These are phyloP conservation scores for Triticum dicoccoides DNA, from an alignment of 176 grass and related monocot genomes.

Conservation along the genomic window DNA sequence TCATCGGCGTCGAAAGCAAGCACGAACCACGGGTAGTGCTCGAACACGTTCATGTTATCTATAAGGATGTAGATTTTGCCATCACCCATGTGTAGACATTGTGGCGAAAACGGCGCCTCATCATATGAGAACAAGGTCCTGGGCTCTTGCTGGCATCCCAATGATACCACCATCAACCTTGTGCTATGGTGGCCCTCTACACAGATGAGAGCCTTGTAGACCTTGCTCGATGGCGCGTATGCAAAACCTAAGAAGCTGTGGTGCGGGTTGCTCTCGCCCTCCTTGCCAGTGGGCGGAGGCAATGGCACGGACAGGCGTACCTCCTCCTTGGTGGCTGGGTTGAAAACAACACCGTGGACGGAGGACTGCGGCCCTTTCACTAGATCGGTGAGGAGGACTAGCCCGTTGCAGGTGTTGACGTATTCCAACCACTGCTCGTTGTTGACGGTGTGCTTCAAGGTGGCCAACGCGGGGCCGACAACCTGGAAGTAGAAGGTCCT, in stretches of 20 bases:
- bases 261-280: background rate
- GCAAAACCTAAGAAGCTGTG: background rate
- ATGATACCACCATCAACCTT: background rate
- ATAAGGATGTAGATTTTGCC: no score
- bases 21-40: background rate
- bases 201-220: background rate
- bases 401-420: background rate
- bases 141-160: background rate
- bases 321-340: slow-evolving; percentile 1
- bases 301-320: background rate
- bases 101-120: no score
- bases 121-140: background rate
- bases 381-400: background rate
- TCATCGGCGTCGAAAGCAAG: background rate
- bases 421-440: no score
- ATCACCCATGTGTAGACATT: background rate
- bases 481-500: background rate
- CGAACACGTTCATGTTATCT: no score
- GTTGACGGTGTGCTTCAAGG: background rate
- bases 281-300: background rate
- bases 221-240: background rate
- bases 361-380: background rate
- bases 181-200: rapidly evolving
- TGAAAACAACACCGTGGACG: background rate
- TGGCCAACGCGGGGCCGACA: no score